These are phyloP conservation scores for Hypocreales sp. DNA, from an alignment of 2,329 filamentous ascomycete genomes.

Conservation along the genomic window DNA sequence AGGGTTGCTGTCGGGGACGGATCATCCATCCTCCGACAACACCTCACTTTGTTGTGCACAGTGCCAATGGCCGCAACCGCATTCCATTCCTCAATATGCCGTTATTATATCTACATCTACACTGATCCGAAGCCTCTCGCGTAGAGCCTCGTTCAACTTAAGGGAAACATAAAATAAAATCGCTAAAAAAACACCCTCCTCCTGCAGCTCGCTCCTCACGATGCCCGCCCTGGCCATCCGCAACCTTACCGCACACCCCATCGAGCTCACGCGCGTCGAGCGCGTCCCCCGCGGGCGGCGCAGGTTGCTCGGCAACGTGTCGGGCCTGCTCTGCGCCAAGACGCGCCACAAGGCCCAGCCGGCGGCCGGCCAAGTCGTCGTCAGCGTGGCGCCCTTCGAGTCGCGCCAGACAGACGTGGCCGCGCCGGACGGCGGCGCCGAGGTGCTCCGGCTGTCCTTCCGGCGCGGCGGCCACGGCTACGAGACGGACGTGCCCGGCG, in stretches of 20 bases:
- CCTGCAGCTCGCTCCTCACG: constrained; percentile 2
- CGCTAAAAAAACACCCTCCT: no score
- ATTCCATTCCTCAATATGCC: no score
- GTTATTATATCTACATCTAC: no score
- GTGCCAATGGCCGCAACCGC: no score
- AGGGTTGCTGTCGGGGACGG: no score
- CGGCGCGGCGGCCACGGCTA: constrained; percentile 42
- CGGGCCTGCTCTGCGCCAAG: constrained; percentile 27
- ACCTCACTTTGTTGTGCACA: no score
- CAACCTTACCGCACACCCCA: constrained; percentile 61
- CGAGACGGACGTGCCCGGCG: constrained; percentile 56
- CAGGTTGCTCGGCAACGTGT: constrained; percentile 29
- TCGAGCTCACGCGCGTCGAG: constrained; percentile 60
- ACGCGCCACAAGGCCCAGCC: constrained; percentile 16
- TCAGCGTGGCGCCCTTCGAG: constrained; percentile 54
- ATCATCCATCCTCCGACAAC: no score
- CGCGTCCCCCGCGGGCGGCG: constrained; percentile 41
- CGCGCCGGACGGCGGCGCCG: constrained; percentile 39
- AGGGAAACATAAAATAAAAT: no score
- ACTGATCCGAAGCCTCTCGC: no score
- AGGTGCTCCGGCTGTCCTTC: constrained; percentile 62
- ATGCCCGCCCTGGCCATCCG: constrained; percentile 55
- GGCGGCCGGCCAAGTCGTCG: constrained; percentile 43
- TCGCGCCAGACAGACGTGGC: constrained; percentile 41
- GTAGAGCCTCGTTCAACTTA: no score